phyloP scores from a whole-genome alignment of 2,329 filamentous ascomycete species.

The Aspergillus udagawae region DNA sequence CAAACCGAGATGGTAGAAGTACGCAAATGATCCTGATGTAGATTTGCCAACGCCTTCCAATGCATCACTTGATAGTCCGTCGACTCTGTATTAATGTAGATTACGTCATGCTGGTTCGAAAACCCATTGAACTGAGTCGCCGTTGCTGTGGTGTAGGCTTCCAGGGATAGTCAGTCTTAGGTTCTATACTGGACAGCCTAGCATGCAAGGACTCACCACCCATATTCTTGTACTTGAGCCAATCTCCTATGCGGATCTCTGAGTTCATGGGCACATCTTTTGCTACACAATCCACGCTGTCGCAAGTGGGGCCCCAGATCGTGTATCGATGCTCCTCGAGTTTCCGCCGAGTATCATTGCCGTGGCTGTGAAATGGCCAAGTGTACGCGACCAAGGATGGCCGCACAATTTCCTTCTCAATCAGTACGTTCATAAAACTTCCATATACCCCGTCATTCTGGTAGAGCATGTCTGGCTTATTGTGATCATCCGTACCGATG shows the following conservation, averaged over 20 bases:
- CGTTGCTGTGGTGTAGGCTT: constrained; percentile 17
- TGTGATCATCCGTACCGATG: neutral
- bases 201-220: constrained; percentile 17
- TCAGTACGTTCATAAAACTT: constrained; percentile 17
- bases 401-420: constrained; percentile 12
- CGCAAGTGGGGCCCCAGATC: constrained; percentile 28
- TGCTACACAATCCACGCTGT: constrained; percentile 23
- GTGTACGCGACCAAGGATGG: constrained; percentile 5
- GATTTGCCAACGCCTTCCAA: neutral
- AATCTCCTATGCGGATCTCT: constrained; percentile 22
- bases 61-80: neutral
- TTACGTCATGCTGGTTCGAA: constrained; percentile 5
- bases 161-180: neutral
- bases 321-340: constrained; percentile 16
- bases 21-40: neutral
- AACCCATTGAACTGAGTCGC: constrained; percentile 26
- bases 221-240: constrained; percentile 26
- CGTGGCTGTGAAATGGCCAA: neutral
- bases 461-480: constrained; percentile 24
- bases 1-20: neutral
- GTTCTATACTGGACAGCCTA: neutral
- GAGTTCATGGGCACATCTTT: constrained; percentile 8
- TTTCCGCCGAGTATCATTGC: neutral
- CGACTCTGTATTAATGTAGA: constrained; percentile 26
- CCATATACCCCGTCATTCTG: constrained; percentile 28